Evolutionary conservation across 192 early-diverging fungal species (phyloP), one percentile per base, ranked within the genome.

Genomic region (Entomortierella chlamydospora): DNA sequence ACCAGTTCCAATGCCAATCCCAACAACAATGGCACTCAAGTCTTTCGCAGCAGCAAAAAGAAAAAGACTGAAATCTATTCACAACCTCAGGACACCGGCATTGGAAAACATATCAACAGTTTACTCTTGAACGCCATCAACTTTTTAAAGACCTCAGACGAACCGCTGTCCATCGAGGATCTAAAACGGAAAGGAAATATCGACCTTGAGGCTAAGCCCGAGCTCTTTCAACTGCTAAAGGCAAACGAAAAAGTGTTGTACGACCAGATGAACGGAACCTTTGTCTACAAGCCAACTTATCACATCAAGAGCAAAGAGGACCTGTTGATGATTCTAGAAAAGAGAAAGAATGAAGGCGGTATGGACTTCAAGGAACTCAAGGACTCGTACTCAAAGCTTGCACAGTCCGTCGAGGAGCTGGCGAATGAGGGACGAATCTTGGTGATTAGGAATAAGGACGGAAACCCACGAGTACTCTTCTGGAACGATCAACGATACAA

Each of bases 211-310:
- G 82, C 82, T 7, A 86, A 88, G 22, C 74, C 80, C 10, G 73
- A 83, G 10, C 83, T 91, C 51, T 90, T 85, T 72, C 67, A 88
- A 8, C 83, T 88, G 23, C 68, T 93, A 31, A 83, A 81, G 13
- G 70, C 81, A 37, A 94, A 91, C 67, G 85, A 88, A 39, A 93
- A 93, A 51, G 88, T 95, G 25, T 73, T 78, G 0, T 94, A 86
- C 76, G 87, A 90, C 61, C 34, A 81, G 1, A 30, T 76, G 2
- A 83, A 84, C 20, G 64, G 86, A 7, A 91, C 90, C 1, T 92
- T 93, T 82, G 86, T 87, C 7, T 95, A 94, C 80, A 91, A 91
- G 84, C 93, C 93, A 53, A 89, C 88, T 49, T 94, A 85, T 65
- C 86, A 91, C 33, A 90, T 95, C 58, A 86, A 86, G 55, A 85